Percentiles rank a stretch among this genome's conserved stretches.
Conservation (phyloP, 2,329 filamentous ascomycete species). For the Aspergillus latus region DNA sequence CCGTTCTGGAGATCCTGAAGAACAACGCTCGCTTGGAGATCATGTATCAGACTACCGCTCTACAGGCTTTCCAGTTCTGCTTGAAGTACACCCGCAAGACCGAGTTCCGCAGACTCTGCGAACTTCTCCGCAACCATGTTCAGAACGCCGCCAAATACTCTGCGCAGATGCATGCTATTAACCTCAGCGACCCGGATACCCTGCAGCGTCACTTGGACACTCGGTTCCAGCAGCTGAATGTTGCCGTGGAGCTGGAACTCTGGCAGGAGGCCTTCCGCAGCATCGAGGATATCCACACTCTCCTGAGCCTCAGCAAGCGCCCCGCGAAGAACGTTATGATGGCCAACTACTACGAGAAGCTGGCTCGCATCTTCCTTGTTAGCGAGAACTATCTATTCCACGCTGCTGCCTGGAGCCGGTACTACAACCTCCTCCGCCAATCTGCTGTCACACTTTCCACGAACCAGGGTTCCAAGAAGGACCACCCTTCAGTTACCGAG, state of each 20-base stretch:
- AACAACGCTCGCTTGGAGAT: slow-evolving; percentile 98
- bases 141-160: slow-evolving; percentile 99
- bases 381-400: slow-evolving; percentile 99
- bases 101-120: slow-evolving; percentile 96
- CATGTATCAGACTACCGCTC: slow-evolving; percentile 96
- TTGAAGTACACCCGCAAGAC: slow-evolving; percentile 98
- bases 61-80: slow-evolving; percentile 98
- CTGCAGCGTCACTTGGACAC: slow-evolving; percentile 96
- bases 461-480: slow-evolving; percentile 86
- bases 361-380: slow-evolving; percentile 96
- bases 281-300: slow-evolving; percentile 97
- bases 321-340: slow-evolving; percentile 99
- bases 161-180: slow-evolving; percentile 98
- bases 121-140: slow-evolving; percentile 96
- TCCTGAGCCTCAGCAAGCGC: slow-evolving; percentile 96
- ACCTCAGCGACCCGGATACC: slow-evolving; percentile 95
- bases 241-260: slow-evolving; percentile 93
- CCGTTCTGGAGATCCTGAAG: slow-evolving; percentile 95
- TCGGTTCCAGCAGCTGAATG: slow-evolving; percentile 96
- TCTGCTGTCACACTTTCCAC: slow-evolving; percentile 79
- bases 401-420: slow-evolving; percentile 93
- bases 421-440: slow-evolving; percentile 93
- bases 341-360: slow-evolving; percentile 99
- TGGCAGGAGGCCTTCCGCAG: slow-evolving; percentile 99
- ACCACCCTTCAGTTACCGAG: slow-evolving; percentile 87